Percentiles rank a stretch among this genome's conserved stretches.
Evolutionary conservation across 768 basidiomycete genomes (phyloP).

Genomic region (Russula lepida): DNA sequence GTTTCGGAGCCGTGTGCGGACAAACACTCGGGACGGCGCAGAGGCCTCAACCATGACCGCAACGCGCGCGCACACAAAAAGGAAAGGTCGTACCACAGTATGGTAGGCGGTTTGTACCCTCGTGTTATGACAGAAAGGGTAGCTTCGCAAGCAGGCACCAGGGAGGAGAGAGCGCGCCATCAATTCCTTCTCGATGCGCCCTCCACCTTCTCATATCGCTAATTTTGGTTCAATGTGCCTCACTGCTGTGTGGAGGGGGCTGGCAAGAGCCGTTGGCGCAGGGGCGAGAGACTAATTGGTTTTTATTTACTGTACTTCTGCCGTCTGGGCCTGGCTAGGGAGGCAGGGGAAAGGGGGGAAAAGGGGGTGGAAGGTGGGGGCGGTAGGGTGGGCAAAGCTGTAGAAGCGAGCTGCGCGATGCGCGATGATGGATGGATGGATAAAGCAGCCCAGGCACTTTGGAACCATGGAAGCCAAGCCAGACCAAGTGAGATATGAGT

Average conservation of each 20-base stretch:
- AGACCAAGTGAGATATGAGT: not conserved
- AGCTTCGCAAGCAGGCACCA: slow-evolving; percentile 14
- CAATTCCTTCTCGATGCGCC: too few relatives aligned
- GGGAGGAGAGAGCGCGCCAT: not conserved
- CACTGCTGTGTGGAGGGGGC: not conserved
- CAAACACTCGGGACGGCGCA: not conserved
- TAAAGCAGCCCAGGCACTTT: not conserved
- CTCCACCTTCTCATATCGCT: not conserved
- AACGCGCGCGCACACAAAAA: not conserved
- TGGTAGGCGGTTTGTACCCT: not conserved
- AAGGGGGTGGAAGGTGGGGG: too few relatives aligned
- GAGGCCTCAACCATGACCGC: too few relatives aligned
- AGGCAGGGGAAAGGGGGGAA: not conserved
- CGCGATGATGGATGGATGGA: not conserved
- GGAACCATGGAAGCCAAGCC: not conserved
- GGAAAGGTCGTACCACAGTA: not conserved
- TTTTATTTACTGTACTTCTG: too few relatives aligned
- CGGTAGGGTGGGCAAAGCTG: not conserved
- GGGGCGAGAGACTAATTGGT: too few relatives aligned
- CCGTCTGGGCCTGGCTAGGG: not conserved
- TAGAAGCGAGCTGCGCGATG: not conserved
- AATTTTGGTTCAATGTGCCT: not conserved
- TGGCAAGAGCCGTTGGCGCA: not conserved
- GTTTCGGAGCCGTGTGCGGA: not conserved
- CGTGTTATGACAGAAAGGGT: not conserved